These are phyloP conservation scores for Sherardia arvensis DNA, from an alignment of 257 asterid genomes.

Conservation along the genomic window DNA sequence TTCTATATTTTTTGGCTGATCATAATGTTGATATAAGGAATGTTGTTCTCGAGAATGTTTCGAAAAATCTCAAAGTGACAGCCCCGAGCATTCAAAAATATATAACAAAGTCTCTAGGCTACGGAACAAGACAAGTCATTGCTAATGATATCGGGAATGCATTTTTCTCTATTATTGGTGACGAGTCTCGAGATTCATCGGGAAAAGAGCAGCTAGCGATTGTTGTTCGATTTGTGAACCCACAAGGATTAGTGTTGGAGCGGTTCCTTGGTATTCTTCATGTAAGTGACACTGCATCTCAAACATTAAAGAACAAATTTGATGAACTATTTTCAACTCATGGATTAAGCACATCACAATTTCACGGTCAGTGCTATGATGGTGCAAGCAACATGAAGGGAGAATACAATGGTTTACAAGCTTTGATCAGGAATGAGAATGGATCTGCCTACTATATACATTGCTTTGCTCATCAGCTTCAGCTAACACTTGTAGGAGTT, in stretches of 20 bases:
- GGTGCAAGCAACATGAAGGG: no score
- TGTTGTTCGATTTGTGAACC: background rate
- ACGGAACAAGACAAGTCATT: background rate
- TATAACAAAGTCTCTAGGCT: background rate
- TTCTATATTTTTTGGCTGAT: no score
- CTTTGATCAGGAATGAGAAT: no score
- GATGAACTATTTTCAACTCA: no score
- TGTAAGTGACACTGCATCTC: no score
- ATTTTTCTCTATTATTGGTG: background rate
- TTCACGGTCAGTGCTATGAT: no score
- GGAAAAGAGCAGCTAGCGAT: background rate
- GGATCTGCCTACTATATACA: background rate
- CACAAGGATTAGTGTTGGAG: background rate
- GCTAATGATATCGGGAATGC: background rate
- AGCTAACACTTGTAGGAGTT: background rate
- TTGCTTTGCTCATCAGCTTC: background rate
- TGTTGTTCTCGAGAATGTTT: no score
- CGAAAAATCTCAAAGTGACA: no score
- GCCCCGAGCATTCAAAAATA: background rate
- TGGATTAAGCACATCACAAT: no score
- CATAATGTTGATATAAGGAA: no score
- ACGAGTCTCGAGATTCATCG: background rate
- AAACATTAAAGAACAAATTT: no score
- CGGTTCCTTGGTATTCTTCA: background rate
- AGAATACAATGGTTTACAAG: no score